Evolutionary conservation across 768 basidiomycete genomes (phyloP), one percentile per base, ranked within the genome.

Genomic region (Flagelloscypha sp.): DNA sequence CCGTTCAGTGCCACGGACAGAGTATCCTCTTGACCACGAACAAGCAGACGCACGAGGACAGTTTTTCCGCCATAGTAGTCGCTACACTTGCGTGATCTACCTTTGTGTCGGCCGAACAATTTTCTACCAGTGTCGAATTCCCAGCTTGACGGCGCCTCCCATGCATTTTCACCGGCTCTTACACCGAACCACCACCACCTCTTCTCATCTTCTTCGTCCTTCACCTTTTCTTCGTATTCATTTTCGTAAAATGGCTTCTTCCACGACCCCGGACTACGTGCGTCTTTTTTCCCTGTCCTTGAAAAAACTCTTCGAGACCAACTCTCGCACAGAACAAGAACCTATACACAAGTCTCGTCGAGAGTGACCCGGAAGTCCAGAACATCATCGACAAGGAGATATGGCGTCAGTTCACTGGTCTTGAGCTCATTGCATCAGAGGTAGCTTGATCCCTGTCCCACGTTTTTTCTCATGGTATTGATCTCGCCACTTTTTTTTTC

Each of bases 381-480:
- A 89, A 93, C 59, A 88, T 99, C 70, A 87, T 99, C 66, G 92
- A 98, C 70, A 89, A 88, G 69, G 90, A 98, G 71, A 94, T 88
- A 63, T 98, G 92, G 93, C 69, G 94, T 48, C 94, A 97, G 70
- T 94, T 82, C 60, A 87, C 88, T 30, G 94, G 94, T 38, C 79
- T 99, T 43, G 95, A 98, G 66, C 84, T 99, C 56, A 98, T 99
- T 55, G 95, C 95, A 36, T 97, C 94, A 41, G 95, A 98, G 80
- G 92, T 93, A 42, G 46, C 68, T 43, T 12, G 5, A 4, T 38
- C 32, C 24, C 36, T 19, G 31, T 23, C 41, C 23, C 43, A 12
- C 18, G n/a, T 33, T 24, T 25, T 29, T 20, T 23, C n/a, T 21
- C 8, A 4, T 41, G 24, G 32, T 41, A 17, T 43, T 36, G 20